Base-by-base conservation (phyloP, 805 yeast species). In the Scheffersomyces coipomensis region DNA sequence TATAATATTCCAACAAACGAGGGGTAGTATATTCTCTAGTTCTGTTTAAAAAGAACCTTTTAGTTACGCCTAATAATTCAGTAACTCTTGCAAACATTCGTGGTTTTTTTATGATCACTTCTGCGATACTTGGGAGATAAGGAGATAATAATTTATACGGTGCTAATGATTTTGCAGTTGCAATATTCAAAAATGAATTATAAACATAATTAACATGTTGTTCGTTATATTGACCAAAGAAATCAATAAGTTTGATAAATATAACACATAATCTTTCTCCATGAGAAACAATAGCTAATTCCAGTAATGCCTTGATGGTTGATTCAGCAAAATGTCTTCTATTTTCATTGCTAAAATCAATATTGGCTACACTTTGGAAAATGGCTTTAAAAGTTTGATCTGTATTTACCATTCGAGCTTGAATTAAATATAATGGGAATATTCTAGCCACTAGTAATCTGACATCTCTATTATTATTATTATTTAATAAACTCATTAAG, bases 91-190 rank as follows among this genome's bases (percentile, higher is more conserved):
- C 68, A 19, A 88, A 73, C 38, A 85, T 65, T 4, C 70, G 63
- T 0, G 81, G 78, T 39, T 76, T 76, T 45, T 78, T 78, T 3
- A 88, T 81, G 13, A 88, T 71, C 18, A 75, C 74, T 31, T 79
- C 75, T 27, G 90, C 76, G 6, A 89, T 68, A 25, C 82, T 75
- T 2, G 91, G 89, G 51, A 93, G 73, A 44, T 79, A 86, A 0
- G 96, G 96, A 6, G 86, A 79, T 16, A 88, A 65, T 11, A 91
- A 61, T 55, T 85, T 87, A 78, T 91, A 89, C 0, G 95, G 83
- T 0, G 96, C 78, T 25, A 76, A 63, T 1, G 68, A 60, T 47
- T 78, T 76, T 1, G 78, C 66, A 13, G 63, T 51, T 0, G 97
- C 83, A 10, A 85, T 71, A 24, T 72, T 62, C 17, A 77, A 63